Base-by-base conservation (phyloP, 768 basidiomycete genomes). In the Leccinum subgranulosum region DNA sequence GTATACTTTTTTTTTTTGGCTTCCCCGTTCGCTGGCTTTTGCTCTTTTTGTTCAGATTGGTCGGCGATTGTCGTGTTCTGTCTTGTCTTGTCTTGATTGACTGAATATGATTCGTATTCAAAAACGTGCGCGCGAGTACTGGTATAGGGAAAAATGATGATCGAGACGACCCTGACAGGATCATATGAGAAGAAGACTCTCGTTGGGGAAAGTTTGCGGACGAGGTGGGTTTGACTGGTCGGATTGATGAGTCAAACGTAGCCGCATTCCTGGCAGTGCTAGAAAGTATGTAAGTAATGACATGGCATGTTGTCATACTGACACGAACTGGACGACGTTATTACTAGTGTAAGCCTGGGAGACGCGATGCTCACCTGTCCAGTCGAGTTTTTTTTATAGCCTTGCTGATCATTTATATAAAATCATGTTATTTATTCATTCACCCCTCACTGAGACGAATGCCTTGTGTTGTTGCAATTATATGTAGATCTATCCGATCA, bases 41-140 rank as follows among this genome's bases (percentile, higher is more conserved):
- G 19, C 49, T 54, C 12, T 45, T 66, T 67, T 61, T 51, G 62
- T 60, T 36, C 59, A 55, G 57, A 64, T 59, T 41, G 21, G 41
- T 21, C 41, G 41, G 41, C 5, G 11, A 43, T 11, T 21, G 39
- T 41, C 39, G n/a, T 4, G n/a, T 41, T n/a, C n/a, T 9, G 39
- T 41, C 39, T 9, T 9, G 39, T 39, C 36, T 41, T 25, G 17
- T 17, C 21, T 25, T 10, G 33, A 31, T 57, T 27, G 15, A 15
- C 46, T 43, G 25, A 29, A 49, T 49, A 31, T 19, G 48, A 29
- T 10, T 27, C 17, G 29, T 33, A 12, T 33, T 49, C 28, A 50
- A 47, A 57, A 43, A 43, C 41, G 41, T 43, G 41, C 41, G 41
- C 17, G 41, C 11, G 41, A 43, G 19, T 23, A 23, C 2, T 23